Evolutionary conservation across 2,329 filamentous ascomycete genomes (phyloP).

Genomic region (Aspergillus flavus): DNA sequence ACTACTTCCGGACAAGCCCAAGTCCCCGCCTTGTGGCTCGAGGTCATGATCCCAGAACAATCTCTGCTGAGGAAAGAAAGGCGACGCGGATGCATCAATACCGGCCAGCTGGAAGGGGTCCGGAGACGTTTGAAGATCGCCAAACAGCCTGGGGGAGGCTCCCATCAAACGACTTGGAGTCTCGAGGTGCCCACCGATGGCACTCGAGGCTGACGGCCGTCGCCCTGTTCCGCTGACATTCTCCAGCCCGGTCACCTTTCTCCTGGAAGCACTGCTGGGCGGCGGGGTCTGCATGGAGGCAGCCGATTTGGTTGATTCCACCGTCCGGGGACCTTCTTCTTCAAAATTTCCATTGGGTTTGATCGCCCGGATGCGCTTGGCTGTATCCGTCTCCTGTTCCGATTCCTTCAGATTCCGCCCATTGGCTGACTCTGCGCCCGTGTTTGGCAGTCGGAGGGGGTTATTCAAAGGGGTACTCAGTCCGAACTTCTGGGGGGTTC

Average conservation of each 20-base stretch:
- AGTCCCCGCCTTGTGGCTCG: constrained; percentile 23
- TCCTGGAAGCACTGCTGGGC: constrained; percentile 60
- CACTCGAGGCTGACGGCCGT: constrained; percentile 26
- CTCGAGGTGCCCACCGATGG: constrained; percentile 40
- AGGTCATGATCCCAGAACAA: constrained; percentile 53
- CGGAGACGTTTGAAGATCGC: constrained; percentile 59
- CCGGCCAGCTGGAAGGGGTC: constrained; percentile 58
- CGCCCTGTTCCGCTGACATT: constrained; percentile 23
- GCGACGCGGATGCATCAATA: constrained; percentile 58
- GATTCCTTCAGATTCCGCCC: constrained; percentile 24
- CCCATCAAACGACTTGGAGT: constrained; percentile 49
- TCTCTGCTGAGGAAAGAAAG: constrained; percentile 57
- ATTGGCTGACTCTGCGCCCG: constrained; percentile 15
- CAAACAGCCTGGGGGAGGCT: constrained; percentile 52
- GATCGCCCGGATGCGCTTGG: constrained; percentile 32
- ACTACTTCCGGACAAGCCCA: constrained; percentile 21
- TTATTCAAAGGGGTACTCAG: constrained; percentile 38
- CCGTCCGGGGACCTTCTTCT: constrained; percentile 37
- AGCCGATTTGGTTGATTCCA: constrained; percentile 44
- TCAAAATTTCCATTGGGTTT: constrained; percentile 29
- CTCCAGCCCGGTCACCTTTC: constrained; percentile 44
- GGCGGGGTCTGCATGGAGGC: constrained; percentile 63
- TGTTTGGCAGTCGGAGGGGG: constrained; percentile 21
- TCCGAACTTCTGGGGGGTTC: constrained; percentile 44
- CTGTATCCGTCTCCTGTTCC: constrained; percentile 38